These are phyloP conservation scores for Rhynchospora tenuis DNA, from an alignment of 176 grass and related monocot species.

Conservation along the genomic window DNA sequence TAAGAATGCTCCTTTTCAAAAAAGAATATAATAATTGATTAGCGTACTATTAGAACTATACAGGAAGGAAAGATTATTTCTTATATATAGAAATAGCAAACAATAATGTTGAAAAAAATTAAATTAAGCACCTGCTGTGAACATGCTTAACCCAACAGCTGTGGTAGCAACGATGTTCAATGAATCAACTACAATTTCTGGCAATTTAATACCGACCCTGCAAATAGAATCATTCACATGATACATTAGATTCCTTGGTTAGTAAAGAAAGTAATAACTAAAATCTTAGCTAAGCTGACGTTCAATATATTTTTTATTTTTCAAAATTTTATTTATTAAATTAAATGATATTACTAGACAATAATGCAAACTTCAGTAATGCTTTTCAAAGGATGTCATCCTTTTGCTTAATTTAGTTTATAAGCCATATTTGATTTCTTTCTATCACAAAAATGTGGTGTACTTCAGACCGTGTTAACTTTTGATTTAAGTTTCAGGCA, in stretches of 20 bases:
- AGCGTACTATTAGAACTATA: no score
- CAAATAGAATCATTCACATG: neutral
- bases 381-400: neutral
- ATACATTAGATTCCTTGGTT: neutral
- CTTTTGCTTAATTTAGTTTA: neutral
- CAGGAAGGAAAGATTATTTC: no score
- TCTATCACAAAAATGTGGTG: neutral
- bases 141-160: conserved; percentile 83
- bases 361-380: no score
- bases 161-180: conserved; percentile 51
- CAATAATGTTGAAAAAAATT: neutral
- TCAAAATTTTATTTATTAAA: no score
- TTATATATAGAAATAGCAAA: no score
- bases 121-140: conserved; percentile 45
- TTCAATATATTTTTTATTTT: neutral
- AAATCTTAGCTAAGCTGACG: neutral
- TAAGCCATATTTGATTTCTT: neutral
- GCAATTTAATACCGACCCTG: conserved; percentile 63
- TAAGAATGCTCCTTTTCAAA: conserved; percentile 62
- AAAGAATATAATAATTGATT: neutral
- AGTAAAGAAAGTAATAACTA: neutral
- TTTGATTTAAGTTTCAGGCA: neutral
- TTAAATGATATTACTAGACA: no score
- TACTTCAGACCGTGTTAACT: neutral
- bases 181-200: conserved; percentile 48